Evolutionary conservation across 495 filamentous ascomycete genomes (phyloP), one percentile per base, ranked within the genome.

Genomic region (Tuber brumale): DNA sequence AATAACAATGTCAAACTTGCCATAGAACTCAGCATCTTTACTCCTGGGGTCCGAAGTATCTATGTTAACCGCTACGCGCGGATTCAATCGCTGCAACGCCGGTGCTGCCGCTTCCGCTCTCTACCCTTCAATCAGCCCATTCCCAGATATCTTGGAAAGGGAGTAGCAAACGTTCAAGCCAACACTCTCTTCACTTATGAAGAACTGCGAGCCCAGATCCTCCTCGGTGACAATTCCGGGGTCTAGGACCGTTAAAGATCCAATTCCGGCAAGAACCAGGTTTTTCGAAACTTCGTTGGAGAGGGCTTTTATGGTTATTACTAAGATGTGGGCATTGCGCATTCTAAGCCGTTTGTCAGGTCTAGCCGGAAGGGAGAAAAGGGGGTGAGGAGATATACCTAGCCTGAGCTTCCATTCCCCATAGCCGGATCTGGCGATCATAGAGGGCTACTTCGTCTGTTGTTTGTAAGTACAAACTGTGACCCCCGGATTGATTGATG

Each of bases 281-380:
- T 97, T 98, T 84, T 99, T 99, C 69, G 95, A 94, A 61, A 97
- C 90, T 83, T 99, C 95, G 83, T 94, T 97, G 35, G 92, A 93
- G n/a, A 99, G 89, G 7, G 94, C 94, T 81, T 90, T 92, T 84
- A 97, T 90, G 35, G 90, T 92, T 77, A 98, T 91, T 18, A 99
- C 88, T 74, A 98, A 91, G 80, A 99, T 93, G 79, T 94, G 94
- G 71, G 95, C 93, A 44, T 89, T 93, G 76, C 95, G 94, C 77
- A 97, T 92, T 79, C 92, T 94, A 69, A 48, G 57, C 19, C 6
- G 39, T n/a, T 74, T 80, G 66, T 70, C 41, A 42, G 43, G 9
- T 71, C 43, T 16, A 21, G 37, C 21, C 35, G 39, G n/a, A 61
- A 35, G 23, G 42, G 70, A 42, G 46, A 57, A 51, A 45, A 41